phyloP scores from a whole-genome alignment of 1,284 basidiomycete genomes.

The Volvariella volvacea region DNA sequence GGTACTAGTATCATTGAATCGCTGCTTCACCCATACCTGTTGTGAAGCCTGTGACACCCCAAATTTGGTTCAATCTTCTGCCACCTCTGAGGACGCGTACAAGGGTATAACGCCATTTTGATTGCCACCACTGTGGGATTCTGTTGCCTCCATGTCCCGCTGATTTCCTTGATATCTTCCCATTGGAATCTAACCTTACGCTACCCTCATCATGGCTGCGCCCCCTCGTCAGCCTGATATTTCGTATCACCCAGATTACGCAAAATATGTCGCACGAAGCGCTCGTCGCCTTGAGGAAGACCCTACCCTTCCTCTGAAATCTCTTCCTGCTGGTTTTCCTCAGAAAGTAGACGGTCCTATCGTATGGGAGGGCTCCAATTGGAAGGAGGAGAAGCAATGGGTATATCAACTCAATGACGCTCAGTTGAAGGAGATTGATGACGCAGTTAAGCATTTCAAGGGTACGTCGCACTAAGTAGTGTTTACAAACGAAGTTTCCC shows the following conservation, averaged over 20 bases:
- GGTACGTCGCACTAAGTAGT: conserved; percentile 12
- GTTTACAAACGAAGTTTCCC: too few species aligned
- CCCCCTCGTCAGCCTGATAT: conserved; percentile 24
- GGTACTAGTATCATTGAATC: too few species aligned
- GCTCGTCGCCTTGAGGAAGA: conserved; percentile 22
- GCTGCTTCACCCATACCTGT: too few species aligned
- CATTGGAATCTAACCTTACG: too few species aligned
- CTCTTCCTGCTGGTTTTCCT: conserved; percentile 28
- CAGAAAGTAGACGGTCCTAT: conserved; percentile 20
- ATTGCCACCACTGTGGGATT: too few species aligned
- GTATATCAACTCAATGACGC: conserved; percentile 19
- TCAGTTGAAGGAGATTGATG: conserved; percentile 23
- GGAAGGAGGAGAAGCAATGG: conserved; percentile 26
- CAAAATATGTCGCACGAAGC: conserved; percentile 23
- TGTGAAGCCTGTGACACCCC: too few species aligned
- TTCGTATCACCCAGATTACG: conserved; percentile 23
- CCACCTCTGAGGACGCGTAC: too few species aligned
- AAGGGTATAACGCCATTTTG: too few species aligned
- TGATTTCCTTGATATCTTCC: too few species aligned
- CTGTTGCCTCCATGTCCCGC: too few species aligned
- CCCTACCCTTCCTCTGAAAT: conserved; percentile 18
- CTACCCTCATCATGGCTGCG: too few species aligned
- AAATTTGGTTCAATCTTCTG: too few species aligned
- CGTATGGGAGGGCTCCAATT: conserved; percentile 32
- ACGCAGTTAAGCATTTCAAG: conserved; percentile 23